Percentiles rank a stretch among this genome's conserved stretches.
Conservation (phyloP, 2,329 filamentous ascomycete genomes). For the Emmonsia crescens region DNA sequence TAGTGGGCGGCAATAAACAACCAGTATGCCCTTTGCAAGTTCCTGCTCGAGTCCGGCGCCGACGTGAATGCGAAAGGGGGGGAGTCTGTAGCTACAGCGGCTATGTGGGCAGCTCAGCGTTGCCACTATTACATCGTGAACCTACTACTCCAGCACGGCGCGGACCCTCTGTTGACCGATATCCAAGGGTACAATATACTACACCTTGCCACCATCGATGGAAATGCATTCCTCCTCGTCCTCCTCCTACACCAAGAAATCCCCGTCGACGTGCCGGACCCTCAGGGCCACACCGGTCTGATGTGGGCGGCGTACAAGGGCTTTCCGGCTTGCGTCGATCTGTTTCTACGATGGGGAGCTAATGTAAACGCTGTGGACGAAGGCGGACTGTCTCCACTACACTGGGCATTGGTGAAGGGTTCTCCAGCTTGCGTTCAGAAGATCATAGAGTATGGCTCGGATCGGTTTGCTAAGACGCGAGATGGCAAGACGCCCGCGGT, state of each 20-base stretch:
- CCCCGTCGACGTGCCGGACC: constrained; percentile 80
- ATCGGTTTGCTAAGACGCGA: constrained; percentile 79
- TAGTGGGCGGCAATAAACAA: constrained; percentile 99
- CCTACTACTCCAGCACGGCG: constrained; percentile 79
- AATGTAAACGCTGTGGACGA: constrained; percentile 86
- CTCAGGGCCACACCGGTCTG: constrained; percentile 80
- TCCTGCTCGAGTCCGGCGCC: constrained; percentile 74
- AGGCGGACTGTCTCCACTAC: constrained; percentile 84
- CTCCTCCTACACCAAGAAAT: constrained; percentile 91
- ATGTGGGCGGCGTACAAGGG: constrained; percentile 99
- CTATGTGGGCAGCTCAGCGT: constrained; percentile 93
- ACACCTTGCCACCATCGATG: constrained; percentile 93
- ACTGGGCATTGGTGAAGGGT: constrained; percentile 94
- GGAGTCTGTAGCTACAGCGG: constrained; percentile 83
- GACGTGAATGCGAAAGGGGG: constrained; percentile 93
- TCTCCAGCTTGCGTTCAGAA: constrained; percentile 83
- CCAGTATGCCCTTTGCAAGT: constrained; percentile 93
- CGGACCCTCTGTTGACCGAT: constrained; percentile 84
- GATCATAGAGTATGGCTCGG: constrained; percentile 87
- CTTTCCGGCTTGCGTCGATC: constrained; percentile 79
- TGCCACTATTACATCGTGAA: constrained; percentile 96
- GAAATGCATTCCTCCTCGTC: constrained; percentile 80
- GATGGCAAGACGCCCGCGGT: constrained; percentile 82
- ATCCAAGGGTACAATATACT: constrained; percentile 96
- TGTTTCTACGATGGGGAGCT: constrained; percentile 89